A percentile compares a stretch with the other conserved stretches of the same genome.
Evolutionary conservation across 2,329 filamentous ascomycete genomes (phyloP).

Genomic region (Colletotrichum graminicola): DNA sequence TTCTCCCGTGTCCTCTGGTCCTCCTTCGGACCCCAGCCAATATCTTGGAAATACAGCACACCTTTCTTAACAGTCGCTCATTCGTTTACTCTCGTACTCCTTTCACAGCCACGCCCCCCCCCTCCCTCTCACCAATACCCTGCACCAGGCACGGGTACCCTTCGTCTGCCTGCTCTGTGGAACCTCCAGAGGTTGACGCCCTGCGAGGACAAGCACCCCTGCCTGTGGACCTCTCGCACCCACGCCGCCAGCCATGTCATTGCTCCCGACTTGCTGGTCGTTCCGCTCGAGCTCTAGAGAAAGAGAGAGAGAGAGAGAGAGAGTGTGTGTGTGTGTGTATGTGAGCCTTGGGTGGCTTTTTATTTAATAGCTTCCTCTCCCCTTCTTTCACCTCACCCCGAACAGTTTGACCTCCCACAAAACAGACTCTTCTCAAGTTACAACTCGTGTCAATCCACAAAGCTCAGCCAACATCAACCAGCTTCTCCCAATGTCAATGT

Average conservation of each 20-base stretch:
- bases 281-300: slow-evolving; percentile 18
- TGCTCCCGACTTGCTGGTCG: slow-evolving; percentile 32
- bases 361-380: slow-evolving; percentile 41
- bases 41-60: slow-evolving; percentile 1
- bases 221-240: slow-evolving; percentile 1
- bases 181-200: slow-evolving; percentile 21
- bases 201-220: slow-evolving; percentile 26
- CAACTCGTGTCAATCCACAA: slow-evolving; percentile 4
- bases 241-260: slow-evolving; percentile 35
- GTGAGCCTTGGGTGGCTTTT: slow-evolving; percentile 31
- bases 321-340: too few relatives aligned
- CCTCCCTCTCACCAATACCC: slow-evolving; percentile 1
- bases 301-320: too few relatives aligned
- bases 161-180: slow-evolving; percentile 15
- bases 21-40: neutral
- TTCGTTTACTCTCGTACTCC: slow-evolving; percentile 1
- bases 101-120: slow-evolving; percentile 24
- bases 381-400: slow-evolving; percentile 13
- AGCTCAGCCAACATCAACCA: neutral
- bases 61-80: slow-evolving; percentile 2
- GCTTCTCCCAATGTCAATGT: slow-evolving; percentile 52
- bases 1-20: neutral
- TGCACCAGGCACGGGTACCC: slow-evolving; percentile 30
- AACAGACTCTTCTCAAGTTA: neutral
- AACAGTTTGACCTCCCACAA: slow-evolving; percentile 12